Evolutionary conservation across 2,329 filamentous ascomycete species (phyloP).

Genomic region (Clonostachys rhizophaga): DNA sequence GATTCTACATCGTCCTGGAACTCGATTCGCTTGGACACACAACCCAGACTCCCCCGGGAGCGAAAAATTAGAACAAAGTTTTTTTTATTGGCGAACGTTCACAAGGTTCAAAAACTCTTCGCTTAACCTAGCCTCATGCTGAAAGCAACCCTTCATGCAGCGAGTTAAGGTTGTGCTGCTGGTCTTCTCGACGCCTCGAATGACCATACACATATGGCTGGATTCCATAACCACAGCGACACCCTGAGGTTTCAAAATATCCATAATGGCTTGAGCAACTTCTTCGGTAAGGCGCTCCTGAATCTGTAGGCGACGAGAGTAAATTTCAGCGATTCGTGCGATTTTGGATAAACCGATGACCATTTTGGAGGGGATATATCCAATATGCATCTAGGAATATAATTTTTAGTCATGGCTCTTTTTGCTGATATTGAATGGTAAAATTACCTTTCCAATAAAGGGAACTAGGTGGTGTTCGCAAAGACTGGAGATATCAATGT

Average conservation of each 20-base stretch:
- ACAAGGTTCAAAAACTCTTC: slow-evolving; percentile 90
- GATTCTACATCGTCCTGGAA: too few relatives aligned
- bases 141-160: slow-evolving; percentile 95
- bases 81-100: slow-evolving; percentile 43
- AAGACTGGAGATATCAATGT: slow-evolving; percentile 90
- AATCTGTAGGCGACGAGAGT: slow-evolving; percentile 85
- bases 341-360: slow-evolving; percentile 96
- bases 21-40: too few relatives aligned
- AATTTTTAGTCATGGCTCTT: slow-evolving; percentile 22
- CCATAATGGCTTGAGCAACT: slow-evolving; percentile 87
- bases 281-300: slow-evolving; percentile 96
- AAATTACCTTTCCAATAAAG: slow-evolving; percentile 81
- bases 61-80: too few relatives aligned
- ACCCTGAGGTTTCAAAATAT: slow-evolving; percentile 87
- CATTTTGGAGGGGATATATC: slow-evolving; percentile 86
- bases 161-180: slow-evolving; percentile 87
- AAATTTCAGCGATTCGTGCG: slow-evolving; percentile 95
- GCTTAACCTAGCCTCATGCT: slow-evolving; percentile 84
- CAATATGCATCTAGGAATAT: slow-evolving; percentile 76
- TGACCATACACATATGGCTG: slow-evolving; percentile 96
- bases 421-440: neutral
- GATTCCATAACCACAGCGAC: slow-evolving; percentile 99
- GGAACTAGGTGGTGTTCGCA: slow-evolving; percentile 98
- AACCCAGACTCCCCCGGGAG: too few relatives aligned
- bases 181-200: slow-evolving; percentile 95